These are phyloP conservation scores for Grifola frondosa DNA, from an alignment of 1,284 basidiomycete species.

Conservation along the genomic window DNA sequence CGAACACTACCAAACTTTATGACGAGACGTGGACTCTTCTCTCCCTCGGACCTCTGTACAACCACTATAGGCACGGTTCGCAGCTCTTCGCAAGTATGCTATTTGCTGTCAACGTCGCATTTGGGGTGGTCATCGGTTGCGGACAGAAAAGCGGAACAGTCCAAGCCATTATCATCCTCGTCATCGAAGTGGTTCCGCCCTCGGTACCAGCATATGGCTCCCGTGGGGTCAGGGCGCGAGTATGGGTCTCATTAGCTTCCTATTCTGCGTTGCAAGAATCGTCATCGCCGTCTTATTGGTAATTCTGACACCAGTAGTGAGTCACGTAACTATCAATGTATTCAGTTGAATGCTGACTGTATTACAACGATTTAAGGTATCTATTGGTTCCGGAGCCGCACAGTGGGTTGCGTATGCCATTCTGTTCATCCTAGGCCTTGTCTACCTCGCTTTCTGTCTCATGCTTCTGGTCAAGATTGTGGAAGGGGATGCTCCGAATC, in stretches of 20 bases:
- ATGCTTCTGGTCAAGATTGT: conserved; percentile 85
- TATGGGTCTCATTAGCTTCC: conserved; percentile 92
- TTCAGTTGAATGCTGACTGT: conserved; percentile 14
- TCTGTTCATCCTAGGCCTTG: conserved; percentile 81
- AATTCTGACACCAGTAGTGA: conserved; percentile 83
- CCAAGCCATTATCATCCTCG: conserved; percentile 86
- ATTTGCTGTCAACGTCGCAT: conserved; percentile 78
- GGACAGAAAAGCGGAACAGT: conserved; percentile 88
- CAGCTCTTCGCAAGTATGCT: conserved; percentile 86
- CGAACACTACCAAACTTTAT: conserved; percentile 87
- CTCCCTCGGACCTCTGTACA: conserved; percentile 93
- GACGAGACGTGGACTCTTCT: conserved; percentile 91
- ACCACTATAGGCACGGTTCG: conserved; percentile 89
- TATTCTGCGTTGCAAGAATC: conserved; percentile 88
- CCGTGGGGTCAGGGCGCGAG: conserved; percentile 96
- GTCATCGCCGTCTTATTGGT: conserved; percentile 87
- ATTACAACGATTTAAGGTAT: conserved; percentile 67
- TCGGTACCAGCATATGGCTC: conserved; percentile 89
- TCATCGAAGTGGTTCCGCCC: conserved; percentile 80
- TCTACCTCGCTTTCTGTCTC: conserved; percentile 77
- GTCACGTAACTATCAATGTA: conserved; percentile 32
- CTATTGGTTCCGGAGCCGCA: conserved; percentile 70
- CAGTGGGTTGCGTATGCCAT: conserved; percentile 95
- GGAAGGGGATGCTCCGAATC: conserved; percentile 82
- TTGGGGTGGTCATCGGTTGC: conserved; percentile 85